Evolutionary conservation across 2,329 filamentous ascomycete species (phyloP), one percentile per base, ranked within the genome.

Genomic region (Phyllosticta citriasiana): DNA sequence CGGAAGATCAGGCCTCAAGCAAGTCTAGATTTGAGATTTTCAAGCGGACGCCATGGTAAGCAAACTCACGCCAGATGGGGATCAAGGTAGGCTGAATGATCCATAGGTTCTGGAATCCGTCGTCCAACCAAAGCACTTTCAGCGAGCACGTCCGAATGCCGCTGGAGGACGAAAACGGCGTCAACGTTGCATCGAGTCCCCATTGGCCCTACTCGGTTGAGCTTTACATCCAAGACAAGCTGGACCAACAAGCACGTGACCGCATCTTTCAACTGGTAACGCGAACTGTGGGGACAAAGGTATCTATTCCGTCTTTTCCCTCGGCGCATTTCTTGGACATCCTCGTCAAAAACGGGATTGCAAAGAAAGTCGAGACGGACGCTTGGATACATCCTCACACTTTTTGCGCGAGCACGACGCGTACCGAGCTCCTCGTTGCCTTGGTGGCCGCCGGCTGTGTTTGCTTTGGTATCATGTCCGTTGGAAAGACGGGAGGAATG

Each of bases 311-410:
- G 1, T 68, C 68, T 1, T 72, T 72, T n/a, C 70, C 70, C 4
- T 70, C 69, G 1, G 62, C 67, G 2, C 65, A 69, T 7, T 69
- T 66, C 51, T 57, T 72, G 19, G 69, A 72, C 26, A 65, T 67
- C 27, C 64, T 72, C 14, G 66, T 72, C 47, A 70, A 71, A 52
- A 69, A 70, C 16, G 69, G 70, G 1, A 69, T 72, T 35, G 67
- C 69, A 3, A 72, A 72, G 57, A 57, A 70, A 53, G 63, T 67
- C 9, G 70, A 72, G 35, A 69, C 66, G 0, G 70, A 72, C 63
- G 69, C 70, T 10, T 72, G 68, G 67, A 71, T 72, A 7, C 70
- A 72, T 47, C 71, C 69, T 0, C 70, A 69, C 47, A 69, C 67
- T 1, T 70, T 72, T 40, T 62, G 66, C 4, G 65, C 65, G 9